phyloP scores from a whole-genome alignment of 495 filamentous ascomycete species.

The Immersiella caudata region DNA sequence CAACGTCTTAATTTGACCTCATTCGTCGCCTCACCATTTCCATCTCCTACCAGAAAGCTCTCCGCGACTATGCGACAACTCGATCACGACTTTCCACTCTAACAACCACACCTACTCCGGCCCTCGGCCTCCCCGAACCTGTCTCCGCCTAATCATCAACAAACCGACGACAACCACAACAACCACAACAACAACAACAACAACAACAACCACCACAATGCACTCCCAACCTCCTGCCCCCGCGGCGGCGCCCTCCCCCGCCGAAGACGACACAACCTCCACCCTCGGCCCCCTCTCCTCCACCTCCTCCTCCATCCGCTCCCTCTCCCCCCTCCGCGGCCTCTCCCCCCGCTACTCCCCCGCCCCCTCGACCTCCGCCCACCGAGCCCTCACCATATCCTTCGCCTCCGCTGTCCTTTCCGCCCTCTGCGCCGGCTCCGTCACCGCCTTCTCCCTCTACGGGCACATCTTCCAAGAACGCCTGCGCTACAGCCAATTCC shows the following conservation, averaged over 20 bases:
- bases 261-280: slow-evolving; percentile 36
- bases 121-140: background rate
- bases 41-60: background rate
- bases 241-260: slow-evolving; percentile 29
- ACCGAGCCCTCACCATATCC: slow-evolving; percentile 36
- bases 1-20: background rate
- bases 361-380: slow-evolving; percentile 34
- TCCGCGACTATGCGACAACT: background rate
- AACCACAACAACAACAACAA: background rate
- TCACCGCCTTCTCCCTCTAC: slow-evolving; percentile 89
- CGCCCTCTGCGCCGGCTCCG: slow-evolving; percentile 77
- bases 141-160: no score
- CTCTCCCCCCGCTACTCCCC: slow-evolving; percentile 19
- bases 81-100: background rate
- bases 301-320: slow-evolving; percentile 39
- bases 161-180: background rate
- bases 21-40: background rate
- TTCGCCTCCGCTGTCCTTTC: slow-evolving; percentile 46
- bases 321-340: slow-evolving; percentile 33
- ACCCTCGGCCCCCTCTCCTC: slow-evolving; percentile 41
- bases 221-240: background rate
- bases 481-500: slow-evolving; percentile 83
- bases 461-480: slow-evolving; percentile 82
- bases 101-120: background rate
- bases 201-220: background rate